Base-by-base conservation (phyloP, 495 filamentous ascomycete species). In the Hypomontagnella submonticulosa region DNA sequence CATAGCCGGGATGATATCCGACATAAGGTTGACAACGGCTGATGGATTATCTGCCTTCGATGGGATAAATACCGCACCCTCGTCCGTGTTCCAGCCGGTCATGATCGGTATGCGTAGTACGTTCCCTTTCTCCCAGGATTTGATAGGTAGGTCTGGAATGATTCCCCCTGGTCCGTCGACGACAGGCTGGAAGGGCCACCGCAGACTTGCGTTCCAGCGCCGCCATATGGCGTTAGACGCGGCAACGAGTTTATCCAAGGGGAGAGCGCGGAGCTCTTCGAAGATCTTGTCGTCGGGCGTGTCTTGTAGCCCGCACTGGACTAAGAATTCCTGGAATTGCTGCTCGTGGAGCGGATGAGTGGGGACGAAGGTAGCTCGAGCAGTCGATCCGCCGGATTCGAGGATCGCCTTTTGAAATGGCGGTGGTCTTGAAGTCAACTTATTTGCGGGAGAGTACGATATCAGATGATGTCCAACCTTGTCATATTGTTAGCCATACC, bases 171-270 rank as follows among this genome's bases (percentile, higher is more conserved):
- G 72, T 0, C 81, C 81, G 62, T 89, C 88, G 58, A 89, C 86
- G 53, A 87, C 87, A 34, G 88, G 87, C 62, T 89, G 87, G 70
- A 89, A 90, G 7, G 87, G 80, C 87, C 87, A 89, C 4, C 85
- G 83, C 0, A 90, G 76, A 38, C 79, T 83, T 8, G 74, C 68
- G 32, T 80, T 77, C 71, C 85, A 88, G 36, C 74, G 77, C 49
- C 81, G 74, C 73, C 82, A 89, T 10, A 89, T 76, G 4, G 56
- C 33, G 13, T 79, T 78, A 27, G 81, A 82, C 9, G 87, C 87
- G 2, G 64, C 61, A 11, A 80, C 75, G 33, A 90, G 72, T 3
- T 66, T 76, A 0, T 69, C 42, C 16, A 80, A 72, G 9, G 86
- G 78, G 1, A 86, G 72, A 0, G 73, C 70, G 16, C 85, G 84